phyloP scores from a whole-genome alignment of 2,329 filamentous ascomycete species.

The Colletotrichum salicis region DNA sequence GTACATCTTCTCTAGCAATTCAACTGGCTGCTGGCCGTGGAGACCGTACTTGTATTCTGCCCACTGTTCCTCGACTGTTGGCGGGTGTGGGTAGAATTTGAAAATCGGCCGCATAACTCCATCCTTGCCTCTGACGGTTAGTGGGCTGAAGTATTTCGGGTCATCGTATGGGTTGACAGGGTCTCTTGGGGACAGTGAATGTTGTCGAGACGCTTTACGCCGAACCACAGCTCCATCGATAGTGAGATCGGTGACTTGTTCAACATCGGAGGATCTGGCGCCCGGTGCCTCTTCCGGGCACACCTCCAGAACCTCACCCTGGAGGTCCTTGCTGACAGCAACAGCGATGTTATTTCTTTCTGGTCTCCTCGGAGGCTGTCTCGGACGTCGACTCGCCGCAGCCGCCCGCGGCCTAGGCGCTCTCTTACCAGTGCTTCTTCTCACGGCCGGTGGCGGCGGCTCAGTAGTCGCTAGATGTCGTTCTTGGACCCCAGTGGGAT shows the following conservation, averaged over 20 bases:
- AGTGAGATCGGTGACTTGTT: background rate
- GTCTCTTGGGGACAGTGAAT: background rate
- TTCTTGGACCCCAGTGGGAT: background rate
- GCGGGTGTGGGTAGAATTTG: constrained; percentile 22
- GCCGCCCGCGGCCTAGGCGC: background rate
- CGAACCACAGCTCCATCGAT: no score
- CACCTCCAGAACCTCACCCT: background rate
- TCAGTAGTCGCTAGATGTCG: background rate
- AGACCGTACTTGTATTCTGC: constrained; percentile 32
- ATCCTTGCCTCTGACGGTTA: background rate
- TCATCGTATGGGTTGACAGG: constrained; percentile 9
- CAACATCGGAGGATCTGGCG: background rate
- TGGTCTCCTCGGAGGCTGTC: background rate
- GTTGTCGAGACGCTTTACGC: background rate
- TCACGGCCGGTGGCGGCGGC: background rate
- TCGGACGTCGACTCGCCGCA: background rate
- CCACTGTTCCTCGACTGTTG: constrained; percentile 32
- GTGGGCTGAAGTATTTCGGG: constrained; percentile 24
- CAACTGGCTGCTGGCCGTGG: constrained; percentile 22
- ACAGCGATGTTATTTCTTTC: background rate
- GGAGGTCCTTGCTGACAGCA: background rate
- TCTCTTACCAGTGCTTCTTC: constrained; percentile 18
- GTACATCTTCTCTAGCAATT: constrained; percentile 26
- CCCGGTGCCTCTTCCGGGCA: background rate
- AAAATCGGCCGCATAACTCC: constrained; percentile 22